Conservation (phyloP, 768 basidiomycete species). For the Leccinum uliginosum region DNA sequence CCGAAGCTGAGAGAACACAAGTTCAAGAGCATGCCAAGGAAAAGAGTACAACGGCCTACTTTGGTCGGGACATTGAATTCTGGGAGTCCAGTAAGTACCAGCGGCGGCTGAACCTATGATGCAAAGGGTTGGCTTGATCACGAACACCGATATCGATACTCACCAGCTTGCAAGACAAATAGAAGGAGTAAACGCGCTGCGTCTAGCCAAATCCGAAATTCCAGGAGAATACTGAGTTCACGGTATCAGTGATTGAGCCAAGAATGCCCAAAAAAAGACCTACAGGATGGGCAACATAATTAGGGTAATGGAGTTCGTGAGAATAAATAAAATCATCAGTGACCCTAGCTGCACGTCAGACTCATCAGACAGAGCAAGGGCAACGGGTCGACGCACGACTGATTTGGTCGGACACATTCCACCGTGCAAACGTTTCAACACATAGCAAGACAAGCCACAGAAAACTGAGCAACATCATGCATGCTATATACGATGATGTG, state of each 20-base stretch:
- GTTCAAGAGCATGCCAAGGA: background rate
- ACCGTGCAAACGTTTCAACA: conserved; percentile 42
- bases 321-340: conserved; percentile 43
- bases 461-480: conserved; percentile 41
- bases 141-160: conserved; percentile 3
- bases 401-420: conserved; percentile 40
- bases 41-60: conserved; percentile 28
- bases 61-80: conserved; percentile 40
- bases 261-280: conserved; percentile 15
- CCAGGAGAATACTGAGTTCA: conserved; percentile 37
- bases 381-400: conserved; percentile 39
- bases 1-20: conserved; percentile 28
- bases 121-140: background rate
- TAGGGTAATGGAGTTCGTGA: conserved; percentile 36
- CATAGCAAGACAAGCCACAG: conserved; percentile 47
- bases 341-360: conserved; percentile 20
- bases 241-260: background rate
- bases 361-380: background rate
- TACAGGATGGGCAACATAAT: conserved; percentile 42
- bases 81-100: conserved; percentile 40
- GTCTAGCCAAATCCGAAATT: conserved; percentile 53
- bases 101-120: conserved; percentile 38
- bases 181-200: conserved; percentile 46
- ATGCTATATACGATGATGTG: conserved; percentile 28
- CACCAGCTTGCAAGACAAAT: conserved; percentile 44